These are phyloP conservation scores for Malania oleifera DNA, from an alignment of 164 flowering plant genomes.

Conservation along the genomic window DNA sequence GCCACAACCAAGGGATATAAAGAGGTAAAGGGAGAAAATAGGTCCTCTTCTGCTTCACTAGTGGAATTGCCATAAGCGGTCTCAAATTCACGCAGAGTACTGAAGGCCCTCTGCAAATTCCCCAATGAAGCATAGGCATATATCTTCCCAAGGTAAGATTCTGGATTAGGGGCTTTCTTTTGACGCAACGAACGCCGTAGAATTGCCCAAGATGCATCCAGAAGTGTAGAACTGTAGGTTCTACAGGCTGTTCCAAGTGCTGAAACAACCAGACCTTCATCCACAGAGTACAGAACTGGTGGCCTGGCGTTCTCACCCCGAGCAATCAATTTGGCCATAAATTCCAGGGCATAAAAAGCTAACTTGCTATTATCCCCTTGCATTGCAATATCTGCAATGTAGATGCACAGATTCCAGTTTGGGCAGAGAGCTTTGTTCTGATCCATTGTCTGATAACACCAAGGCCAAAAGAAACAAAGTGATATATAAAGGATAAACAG, in stretches of 20 bases:
- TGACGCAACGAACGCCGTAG: conserved; percentile 5
- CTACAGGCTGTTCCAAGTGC: not conserved
- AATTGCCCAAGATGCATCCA: conserved; percentile 6
- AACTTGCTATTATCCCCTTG: conserved; percentile 1
- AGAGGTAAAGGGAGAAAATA: conserved; percentile 4
- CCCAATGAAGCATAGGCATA: conserved; percentile 3
- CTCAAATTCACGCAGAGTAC: conserved; percentile 8
- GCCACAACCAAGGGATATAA: conserved; percentile 6
- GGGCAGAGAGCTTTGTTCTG: conserved; percentile 8
- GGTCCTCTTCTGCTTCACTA: not conserved
- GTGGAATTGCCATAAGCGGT: not conserved
- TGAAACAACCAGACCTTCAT: conserved; percentile 3
- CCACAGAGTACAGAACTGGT: not conserved
- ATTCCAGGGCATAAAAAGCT: conserved; percentile 4
- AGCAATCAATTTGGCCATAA: conserved; percentile 5
- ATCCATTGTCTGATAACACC: conserved; percentile 1
- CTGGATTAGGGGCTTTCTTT: conserved; percentile 3
- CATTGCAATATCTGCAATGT: conserved; percentile 5
- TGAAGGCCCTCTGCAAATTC: conserved; percentile 4
- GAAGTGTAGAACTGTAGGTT: conserved; percentile 1
- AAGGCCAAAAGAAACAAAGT: not conserved
- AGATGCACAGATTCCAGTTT: not conserved
- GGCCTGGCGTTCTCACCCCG: conserved; percentile 2
- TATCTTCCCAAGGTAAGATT: conserved; percentile 4
- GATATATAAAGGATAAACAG: not conserved